Conservation (phyloP, 2,329 filamentous ascomycete genomes). For the Aspergillus sp. region DNA sequence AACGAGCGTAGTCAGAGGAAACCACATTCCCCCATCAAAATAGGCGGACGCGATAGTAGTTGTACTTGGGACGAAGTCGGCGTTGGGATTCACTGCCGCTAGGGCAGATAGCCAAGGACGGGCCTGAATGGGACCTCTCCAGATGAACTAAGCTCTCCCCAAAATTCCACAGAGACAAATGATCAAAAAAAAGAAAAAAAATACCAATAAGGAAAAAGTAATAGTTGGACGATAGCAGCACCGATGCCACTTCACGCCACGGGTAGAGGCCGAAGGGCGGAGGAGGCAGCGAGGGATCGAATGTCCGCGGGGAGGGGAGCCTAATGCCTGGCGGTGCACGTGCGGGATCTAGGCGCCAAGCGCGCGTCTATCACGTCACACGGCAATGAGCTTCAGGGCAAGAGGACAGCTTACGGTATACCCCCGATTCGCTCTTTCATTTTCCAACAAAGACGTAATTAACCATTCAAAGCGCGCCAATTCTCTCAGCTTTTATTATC, state of each 20-base stretch:
- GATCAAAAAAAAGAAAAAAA: not conserved
- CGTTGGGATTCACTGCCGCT: constrained; percentile 1
- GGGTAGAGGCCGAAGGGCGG: constrained; percentile 8
- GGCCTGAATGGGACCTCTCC: not conserved
- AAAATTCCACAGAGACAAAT: constrained; percentile 6
- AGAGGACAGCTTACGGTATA: constrained; percentile 11
- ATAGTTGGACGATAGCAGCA: constrained; percentile 5
- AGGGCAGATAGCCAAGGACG: not conserved
- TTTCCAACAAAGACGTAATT: not conserved
- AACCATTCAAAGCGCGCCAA: not conserved
- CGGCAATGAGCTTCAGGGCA: constrained; percentile 11
- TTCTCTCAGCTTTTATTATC: not conserved
- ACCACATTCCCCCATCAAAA: constrained; percentile 32
- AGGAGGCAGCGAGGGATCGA: constrained; percentile 12
- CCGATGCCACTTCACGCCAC: constrained; percentile 11
- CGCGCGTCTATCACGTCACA: constrained; percentile 16
- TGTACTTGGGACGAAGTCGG: not conserved
- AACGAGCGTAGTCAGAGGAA: constrained; percentile 22
- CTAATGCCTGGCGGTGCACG: constrained; percentile 5
- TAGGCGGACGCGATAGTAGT: constrained; percentile 7
- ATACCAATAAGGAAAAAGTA: constrained; percentile 5
- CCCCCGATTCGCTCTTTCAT: not conserved
- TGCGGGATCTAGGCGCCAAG: constrained; percentile 6
- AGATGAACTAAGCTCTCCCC: not conserved
- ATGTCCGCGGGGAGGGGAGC: constrained; percentile 13